A percentile compares a stretch with the other conserved stretches of the same genome.
Evolutionary conservation across 345 rosid genomes (phyloP).

Genomic region (Salix koriyanagi): DNA sequence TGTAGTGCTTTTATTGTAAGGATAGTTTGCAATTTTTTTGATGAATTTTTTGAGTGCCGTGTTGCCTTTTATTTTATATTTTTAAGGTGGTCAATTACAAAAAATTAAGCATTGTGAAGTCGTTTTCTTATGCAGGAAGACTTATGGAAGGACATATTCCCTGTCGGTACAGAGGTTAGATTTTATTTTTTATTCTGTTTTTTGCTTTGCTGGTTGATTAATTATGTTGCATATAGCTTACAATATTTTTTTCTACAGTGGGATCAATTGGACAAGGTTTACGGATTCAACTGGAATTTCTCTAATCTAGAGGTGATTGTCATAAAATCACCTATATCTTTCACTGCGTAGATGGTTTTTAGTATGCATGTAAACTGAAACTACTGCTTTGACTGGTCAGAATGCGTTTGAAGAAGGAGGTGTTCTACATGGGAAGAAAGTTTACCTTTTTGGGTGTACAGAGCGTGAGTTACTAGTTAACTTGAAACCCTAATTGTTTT

Average conservation of each 20-base stretch:
- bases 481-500: background rate
- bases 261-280: slow-evolving; percentile 76
- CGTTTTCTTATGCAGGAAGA: slow-evolving; percentile 58
- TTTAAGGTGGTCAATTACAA: background rate
- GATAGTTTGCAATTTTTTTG: background rate
- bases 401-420: slow-evolving; percentile 91
- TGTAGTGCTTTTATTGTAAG: background rate
- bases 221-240: slow-evolving; percentile 10
- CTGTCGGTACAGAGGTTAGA: slow-evolving; percentile 91
- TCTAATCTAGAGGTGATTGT: slow-evolving; percentile 80
- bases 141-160: slow-evolving; percentile 76
- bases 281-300: slow-evolving; percentile 77
- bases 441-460: slow-evolving; percentile 77
- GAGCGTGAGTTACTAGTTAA: slow-evolving; percentile 66
- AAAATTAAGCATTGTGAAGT: background rate
- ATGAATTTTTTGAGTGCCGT: background rate
- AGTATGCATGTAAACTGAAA: slow-evolving; percentile 4
- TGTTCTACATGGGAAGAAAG: slow-evolving; percentile 61
- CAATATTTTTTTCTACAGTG: slow-evolving; percentile 48
- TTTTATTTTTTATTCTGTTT: slow-evolving; percentile 2
- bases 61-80: background rate
- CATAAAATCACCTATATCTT: background rate
- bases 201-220: background rate
- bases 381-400: slow-evolving; percentile 30
- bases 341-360: background rate